Conservation (phyloP, 805 yeast species). For the Candida sakaeoensis region DNA sequence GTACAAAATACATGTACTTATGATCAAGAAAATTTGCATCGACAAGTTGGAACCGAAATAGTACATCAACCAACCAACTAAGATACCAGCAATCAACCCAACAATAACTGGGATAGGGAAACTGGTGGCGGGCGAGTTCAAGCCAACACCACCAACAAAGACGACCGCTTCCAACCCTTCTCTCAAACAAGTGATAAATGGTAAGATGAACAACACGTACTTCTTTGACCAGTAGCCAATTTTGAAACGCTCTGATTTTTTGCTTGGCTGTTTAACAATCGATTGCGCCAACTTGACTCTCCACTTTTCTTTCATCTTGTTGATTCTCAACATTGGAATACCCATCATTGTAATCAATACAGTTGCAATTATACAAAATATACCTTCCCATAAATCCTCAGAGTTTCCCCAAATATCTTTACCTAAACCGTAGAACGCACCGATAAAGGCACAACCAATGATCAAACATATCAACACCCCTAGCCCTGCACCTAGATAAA, state of each 20-base stretch:
- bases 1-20: constrained; percentile 82
- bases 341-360: constrained; percentile 88
- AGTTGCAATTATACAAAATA: constrained; percentile 82
- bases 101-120: constrained; percentile 88
- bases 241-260: constrained; percentile 42
- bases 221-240: constrained; percentile 41
- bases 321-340: constrained; percentile 86
- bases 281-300: constrained; percentile 85
- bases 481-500: constrained; percentile 71
- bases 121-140: constrained; percentile 43
- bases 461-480: constrained; percentile 76
- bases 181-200: constrained; percentile 85
- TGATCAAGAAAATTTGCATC: constrained; percentile 75
- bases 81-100: constrained; percentile 73
- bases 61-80: constrained; percentile 66
- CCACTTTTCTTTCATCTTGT: constrained; percentile 95
- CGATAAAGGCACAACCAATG: constrained; percentile 88
- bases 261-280: constrained; percentile 53
- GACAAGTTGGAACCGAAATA: constrained; percentile 75
- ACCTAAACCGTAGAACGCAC: constrained; percentile 79
- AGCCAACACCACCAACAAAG: constrained; percentile 93
- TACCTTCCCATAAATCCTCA: constrained; percentile 95
- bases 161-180: constrained; percentile 96
- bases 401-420: constrained; percentile 80
- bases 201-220: constrained; percentile 81